Evolutionary conservation across 1,139 yeast genomes (phyloP).

Genomic region (Diutina rugosa): DNA sequence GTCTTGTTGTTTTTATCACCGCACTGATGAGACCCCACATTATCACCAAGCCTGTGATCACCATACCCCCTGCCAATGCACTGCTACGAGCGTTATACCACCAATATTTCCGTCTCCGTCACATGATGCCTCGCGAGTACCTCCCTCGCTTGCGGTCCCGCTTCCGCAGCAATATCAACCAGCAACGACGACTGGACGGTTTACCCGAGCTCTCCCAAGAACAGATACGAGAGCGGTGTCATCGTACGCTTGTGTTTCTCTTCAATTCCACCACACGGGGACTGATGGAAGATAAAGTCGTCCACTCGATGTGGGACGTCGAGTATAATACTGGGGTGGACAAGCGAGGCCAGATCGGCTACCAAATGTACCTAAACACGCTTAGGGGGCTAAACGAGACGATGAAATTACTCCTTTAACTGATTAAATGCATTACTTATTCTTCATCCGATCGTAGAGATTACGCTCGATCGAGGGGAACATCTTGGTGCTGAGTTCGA

Average conservation of each 20-base stretch:
- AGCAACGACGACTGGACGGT: background rate
- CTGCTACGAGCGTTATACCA: background rate
- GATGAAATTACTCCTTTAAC: background rate
- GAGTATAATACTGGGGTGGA: background rate
- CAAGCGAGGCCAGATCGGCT: background rate
- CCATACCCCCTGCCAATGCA: background rate
- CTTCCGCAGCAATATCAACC: background rate
- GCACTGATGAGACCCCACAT: background rate
- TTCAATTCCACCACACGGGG: background rate
- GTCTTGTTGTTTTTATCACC: too few relatives aligned
- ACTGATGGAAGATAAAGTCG: background rate
- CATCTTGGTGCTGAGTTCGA: slow-evolving; percentile 35
- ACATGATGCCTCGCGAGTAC: background rate
- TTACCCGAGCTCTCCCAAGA: background rate
- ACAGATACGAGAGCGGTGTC: background rate
- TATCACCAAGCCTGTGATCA: background rate
- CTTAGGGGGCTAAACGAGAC: background rate
- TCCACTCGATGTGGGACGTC: background rate
- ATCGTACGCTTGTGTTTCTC: background rate
- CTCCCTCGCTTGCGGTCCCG: background rate
- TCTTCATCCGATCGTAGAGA: slow-evolving; percentile 15
- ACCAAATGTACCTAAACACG: background rate
- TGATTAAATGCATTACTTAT: background rate
- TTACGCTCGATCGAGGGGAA: slow-evolving; percentile 43
- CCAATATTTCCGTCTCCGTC: background rate